Base-by-base conservation (phyloP, 306 rosid genomes). In the Arachis stenosperma region DNA sequence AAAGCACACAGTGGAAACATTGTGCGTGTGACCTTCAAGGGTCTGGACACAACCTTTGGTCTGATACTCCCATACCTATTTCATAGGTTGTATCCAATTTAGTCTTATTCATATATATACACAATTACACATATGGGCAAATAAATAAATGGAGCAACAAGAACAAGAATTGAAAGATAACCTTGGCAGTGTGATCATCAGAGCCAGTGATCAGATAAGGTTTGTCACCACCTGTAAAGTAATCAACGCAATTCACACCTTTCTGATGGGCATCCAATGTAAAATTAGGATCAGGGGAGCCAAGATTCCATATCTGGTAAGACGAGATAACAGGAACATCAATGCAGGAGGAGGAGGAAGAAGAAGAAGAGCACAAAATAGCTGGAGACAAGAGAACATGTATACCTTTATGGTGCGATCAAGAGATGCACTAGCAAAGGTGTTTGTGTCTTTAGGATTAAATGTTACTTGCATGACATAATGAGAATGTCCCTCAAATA, bases 381-480 rank as follows among this genome's bases (percentile, higher is more conserved):
- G 55, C 50, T 5, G 22, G 36, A 66, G 61, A 70, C 65, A 71
- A 46, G 60, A 79, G 65, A 74, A 67, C 11, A 54, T 50, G 68
- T 65, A 44, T 85, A 91, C 99, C 96, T 94, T 94, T 83, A 91
- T 94, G 79, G 99, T 94, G 73, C 99, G 96, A 80, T 94, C 99
- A 71, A 94, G 99, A 54, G 97, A 94, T 29, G 99, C 99, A 83
- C 99, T 94, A 12, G 99, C 99, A 84, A 94, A 94, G 81, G 99
- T 94, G 84, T 94, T 94, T 65, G 97, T 94, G 85, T 94, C 99
- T 82, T 94, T 94, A n/a, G 99, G 99, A 78, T 94, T 94, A 79
- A 94, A 94, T 60, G 99, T 90, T 70, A 94, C 99, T 94, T 94
- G 99, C 99, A 94, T 94, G 80, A 94, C 97, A 84, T 94, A 94